phyloP scores from a whole-genome alignment of 1,284 basidiomycete genomes.

The Sphaerobolus stellatus region DNA sequence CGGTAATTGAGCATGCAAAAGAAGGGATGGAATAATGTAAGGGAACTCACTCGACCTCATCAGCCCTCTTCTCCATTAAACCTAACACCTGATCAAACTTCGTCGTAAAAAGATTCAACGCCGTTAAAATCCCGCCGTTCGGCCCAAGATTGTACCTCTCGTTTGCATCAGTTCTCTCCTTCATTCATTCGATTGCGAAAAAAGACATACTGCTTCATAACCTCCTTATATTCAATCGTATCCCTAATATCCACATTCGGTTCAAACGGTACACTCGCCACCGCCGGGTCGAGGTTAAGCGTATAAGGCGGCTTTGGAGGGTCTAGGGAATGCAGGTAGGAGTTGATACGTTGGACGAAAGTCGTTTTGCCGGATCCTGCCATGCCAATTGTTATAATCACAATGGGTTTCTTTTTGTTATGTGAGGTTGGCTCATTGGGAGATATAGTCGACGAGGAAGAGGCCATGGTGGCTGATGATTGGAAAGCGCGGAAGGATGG shows the following conservation, averaged over 20 bases:
- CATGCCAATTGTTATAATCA: constrained; percentile 92
- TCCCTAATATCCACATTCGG: constrained; percentile 98
- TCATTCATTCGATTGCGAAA: constrained; percentile 20
- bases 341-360: constrained; percentile 91
- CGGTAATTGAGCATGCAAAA: neutral
- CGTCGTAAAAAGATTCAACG: constrained; percentile 97
- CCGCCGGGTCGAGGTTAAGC: constrained; percentile 97
- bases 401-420: constrained; percentile 72
- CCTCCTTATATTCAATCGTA: constrained; percentile 95
- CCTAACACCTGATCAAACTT: constrained; percentile 98
- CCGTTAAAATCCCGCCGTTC: constrained; percentile 96
- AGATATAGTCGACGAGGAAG: neutral
- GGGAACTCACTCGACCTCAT: constrained; percentile 76
- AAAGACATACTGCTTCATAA: constrained; percentile 95
- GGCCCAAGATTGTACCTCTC: constrained; percentile 94
- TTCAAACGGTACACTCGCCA: constrained; percentile 86
- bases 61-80: constrained; percentile 88
- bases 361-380: constrained; percentile 96
- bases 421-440: no score
- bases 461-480: constrained; percentile 6
- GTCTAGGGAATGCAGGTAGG: constrained; percentile 70
- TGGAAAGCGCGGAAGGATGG: no score
- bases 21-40: constrained; percentile 9
- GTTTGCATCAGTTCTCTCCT: constrained; percentile 17
- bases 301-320: constrained; percentile 80